Evolutionary conservation across 2,329 filamentous ascomycete genomes (phyloP), one percentile per base, ranked within the genome.

Genomic region (Pyricularia grisea): DNA sequence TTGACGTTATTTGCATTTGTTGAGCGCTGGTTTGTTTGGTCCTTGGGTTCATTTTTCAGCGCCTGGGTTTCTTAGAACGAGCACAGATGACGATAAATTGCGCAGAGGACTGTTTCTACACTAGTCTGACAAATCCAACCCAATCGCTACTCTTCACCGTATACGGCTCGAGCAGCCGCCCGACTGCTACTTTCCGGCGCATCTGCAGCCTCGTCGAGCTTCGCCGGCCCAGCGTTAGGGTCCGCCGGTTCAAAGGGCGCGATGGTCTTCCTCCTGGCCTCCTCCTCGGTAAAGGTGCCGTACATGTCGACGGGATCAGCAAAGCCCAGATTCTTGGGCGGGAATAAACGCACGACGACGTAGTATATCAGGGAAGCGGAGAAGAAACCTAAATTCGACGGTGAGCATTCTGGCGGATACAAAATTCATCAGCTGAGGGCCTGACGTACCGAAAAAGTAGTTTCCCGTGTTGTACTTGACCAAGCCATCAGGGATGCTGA

Each of bases 261-360:
- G 17, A 68, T 42, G 31, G 20, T 23, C 30, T 68, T 68, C 30
- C 31, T 61, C 25, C n/a, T 30, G 25, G 81, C 81, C 73, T 84
- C 82, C 12, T 74, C 74, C 1, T 73, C 69, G 0, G 80, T 82
- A 69, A 84, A 83, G 0, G 81, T 83, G 25, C 79, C 80, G 68
- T 81, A 84, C 12, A 79, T 64, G 70, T 84, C 82, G 9, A 79
- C 72, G 5, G 79, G 74, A 67, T 85, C 82, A 50, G 78, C 80
- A 68, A 81, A 77, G n/a, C 79, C 81, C 73, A 81, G 74, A 10
- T 78, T 77, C 1, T 67, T 64, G 2, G 79, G 75, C 0, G 81
- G 81, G 67, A 80, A 83, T 25, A 79, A 20, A 14, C 76, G 70
- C 68, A 82, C 83, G 14, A 71, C n/a, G 17, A 30, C 20, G 28